Percentiles rank a stretch among this genome's conserved stretches.
These are phyloP conservation scores for Neofusicoccum parvum DNA, from an alignment of 2,329 filamentous ascomycete genomes.

Conservation along the genomic window DNA sequence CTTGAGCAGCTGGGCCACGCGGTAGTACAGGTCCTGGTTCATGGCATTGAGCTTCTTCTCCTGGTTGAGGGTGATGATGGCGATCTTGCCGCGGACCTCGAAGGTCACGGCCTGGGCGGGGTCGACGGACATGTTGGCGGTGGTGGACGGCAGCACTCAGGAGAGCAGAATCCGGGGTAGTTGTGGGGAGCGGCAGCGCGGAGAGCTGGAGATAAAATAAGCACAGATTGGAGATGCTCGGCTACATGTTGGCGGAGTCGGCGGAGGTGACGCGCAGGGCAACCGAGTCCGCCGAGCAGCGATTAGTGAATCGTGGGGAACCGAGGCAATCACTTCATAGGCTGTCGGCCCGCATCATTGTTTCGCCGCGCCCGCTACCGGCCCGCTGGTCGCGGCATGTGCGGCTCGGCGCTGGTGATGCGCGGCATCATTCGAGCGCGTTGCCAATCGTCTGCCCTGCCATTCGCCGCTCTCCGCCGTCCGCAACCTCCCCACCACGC, in stretches of 20 bases:
- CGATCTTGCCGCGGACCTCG: slow-evolving; percentile 68
- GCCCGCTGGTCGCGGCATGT: slow-evolving; percentile 1
- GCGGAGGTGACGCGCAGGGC: slow-evolving; percentile 11
- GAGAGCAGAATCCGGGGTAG: background rate
- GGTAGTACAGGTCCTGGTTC: slow-evolving; percentile 71
- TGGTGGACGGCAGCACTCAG: background rate
- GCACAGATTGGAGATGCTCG: background rate
- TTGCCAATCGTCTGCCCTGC: slow-evolving; percentile 24
- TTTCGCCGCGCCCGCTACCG: background rate
- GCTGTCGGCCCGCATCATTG: slow-evolving; percentile 11
- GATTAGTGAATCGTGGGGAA: slow-evolving; percentile 20
- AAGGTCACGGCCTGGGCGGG: slow-evolving; percentile 55
- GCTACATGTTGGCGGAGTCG: slow-evolving; percentile 5
- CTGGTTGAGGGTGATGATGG: slow-evolving; percentile 84
- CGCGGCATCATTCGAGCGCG: slow-evolving; percentile 24
- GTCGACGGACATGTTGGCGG: slow-evolving; percentile 10
- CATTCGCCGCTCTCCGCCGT: background rate
- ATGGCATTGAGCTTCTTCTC: slow-evolving; percentile 87
- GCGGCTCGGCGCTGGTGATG: background rate
- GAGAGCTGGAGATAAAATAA: background rate
- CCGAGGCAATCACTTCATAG: slow-evolving; percentile 12
- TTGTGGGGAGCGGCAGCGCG: background rate
- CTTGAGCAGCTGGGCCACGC: slow-evolving; percentile 70
- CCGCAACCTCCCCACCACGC: background rate
- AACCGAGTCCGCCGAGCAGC: background rate